These are phyloP conservation scores for Zymoseptoria crescenta DNA, from an alignment of 2,329 filamentous ascomycete species.

Conservation along the genomic window DNA sequence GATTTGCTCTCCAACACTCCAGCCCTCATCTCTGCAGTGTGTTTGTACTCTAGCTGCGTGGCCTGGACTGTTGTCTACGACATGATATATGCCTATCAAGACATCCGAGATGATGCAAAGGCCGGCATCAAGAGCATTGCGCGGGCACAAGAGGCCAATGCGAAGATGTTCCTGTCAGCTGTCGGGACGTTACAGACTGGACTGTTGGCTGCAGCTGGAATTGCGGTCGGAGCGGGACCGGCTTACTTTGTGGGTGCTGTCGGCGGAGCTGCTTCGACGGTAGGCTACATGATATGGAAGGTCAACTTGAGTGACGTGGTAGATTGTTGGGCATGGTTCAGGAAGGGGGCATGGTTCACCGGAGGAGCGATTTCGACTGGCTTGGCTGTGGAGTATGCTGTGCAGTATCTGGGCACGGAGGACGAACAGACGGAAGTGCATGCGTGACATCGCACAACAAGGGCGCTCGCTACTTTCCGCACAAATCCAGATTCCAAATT, in stretches of 20 bases:
- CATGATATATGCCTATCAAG: constrained; percentile 91
- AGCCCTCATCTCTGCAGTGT: constrained; percentile 58
- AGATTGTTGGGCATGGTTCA: constrained; percentile 60
- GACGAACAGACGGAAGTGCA: neutral
- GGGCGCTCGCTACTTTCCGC: too few relatives aligned
- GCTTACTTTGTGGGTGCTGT: constrained; percentile 52
- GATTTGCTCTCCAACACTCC: constrained; percentile 59
- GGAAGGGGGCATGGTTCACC: constrained; percentile 53
- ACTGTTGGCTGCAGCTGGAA: constrained; percentile 61
- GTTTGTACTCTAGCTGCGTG: constrained; percentile 69
- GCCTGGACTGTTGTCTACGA: constrained; percentile 86
- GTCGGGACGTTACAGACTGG: constrained; percentile 62
- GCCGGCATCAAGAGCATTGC: constrained; percentile 86
- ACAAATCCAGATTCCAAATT: too few relatives aligned
- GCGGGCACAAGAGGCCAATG: constrained; percentile 67
- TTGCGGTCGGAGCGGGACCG: constrained; percentile 52
- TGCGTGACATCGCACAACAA: neutral
- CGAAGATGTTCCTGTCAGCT: constrained; percentile 66
- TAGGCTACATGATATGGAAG: constrained; percentile 52
- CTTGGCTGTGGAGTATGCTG: constrained; percentile 46
- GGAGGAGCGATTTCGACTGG: constrained; percentile 52
- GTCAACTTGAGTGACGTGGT: constrained; percentile 50
- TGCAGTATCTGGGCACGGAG: constrained; percentile 7
- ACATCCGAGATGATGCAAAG: constrained; percentile 76
- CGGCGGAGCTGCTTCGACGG: constrained; percentile 47